Evolutionary conservation across 1,139 yeast genomes (phyloP), one percentile per base, ranked within the genome.

Genomic region (Lodderomyces parapsilosis): DNA sequence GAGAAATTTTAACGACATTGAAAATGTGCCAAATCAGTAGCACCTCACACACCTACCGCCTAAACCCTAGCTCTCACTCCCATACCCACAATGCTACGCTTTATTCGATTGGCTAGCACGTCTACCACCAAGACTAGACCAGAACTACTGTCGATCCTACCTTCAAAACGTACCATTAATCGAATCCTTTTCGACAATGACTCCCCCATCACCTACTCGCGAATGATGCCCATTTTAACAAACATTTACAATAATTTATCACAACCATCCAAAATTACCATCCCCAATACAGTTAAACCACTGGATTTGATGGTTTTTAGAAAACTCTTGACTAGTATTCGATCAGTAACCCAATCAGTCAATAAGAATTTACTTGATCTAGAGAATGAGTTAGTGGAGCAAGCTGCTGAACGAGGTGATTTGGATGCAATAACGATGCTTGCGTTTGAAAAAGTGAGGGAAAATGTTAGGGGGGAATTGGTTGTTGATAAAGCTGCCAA

Each of bases 351-450:
- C 1, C 81, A 81, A 48, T 66, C 83, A 1, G 70, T 78, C 14
- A 80, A 85, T 52, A 73, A 59, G 43, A 65, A 81, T 53, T 60
- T 85, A 38, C 66, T 84, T 2, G 76, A 65, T 8, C 62, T 89
- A 22, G 96, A 89, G 57, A 78, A 82, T 49, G 83, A 80, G 49
- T 62, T 89, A 36, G 76, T 89, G 9, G 95, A 88, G 52, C 77
- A 77, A 45, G 90, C 96, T 7, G 96, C 96, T 0, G 95, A 87
- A 55, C 55, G 81, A 54, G 96, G 96, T 1, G 79, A 86, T 55
- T 78, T 81, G 49, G 89, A 89, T 60, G 96, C 96, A 1, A 80
- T 90, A 22, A 71, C 93, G 1, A 66, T 87, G 13, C 62, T 90
- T 18, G 79, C 89, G 33, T 89, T 74, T 65, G 86, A 74, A 49